Conservation (phyloP, 2,329 filamentous ascomycete genomes). For the Penicillium sp. region DNA sequence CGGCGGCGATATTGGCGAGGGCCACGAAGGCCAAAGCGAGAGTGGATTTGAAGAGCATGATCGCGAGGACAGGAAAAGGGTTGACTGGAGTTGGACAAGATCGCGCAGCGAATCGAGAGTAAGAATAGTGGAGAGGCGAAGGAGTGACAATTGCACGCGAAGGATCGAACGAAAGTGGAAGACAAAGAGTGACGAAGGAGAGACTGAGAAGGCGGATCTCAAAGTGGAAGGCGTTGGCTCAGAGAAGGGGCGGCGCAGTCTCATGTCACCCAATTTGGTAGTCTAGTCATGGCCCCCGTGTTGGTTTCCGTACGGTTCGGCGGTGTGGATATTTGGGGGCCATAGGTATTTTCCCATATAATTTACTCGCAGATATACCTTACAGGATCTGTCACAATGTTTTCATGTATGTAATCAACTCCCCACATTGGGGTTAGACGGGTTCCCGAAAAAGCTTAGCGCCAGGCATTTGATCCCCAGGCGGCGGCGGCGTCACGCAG, state of each 20-base stretch:
- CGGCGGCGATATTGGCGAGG: constrained; percentile 39
- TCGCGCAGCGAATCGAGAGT: constrained; percentile 19
- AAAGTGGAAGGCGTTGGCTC: constrained; percentile 16
- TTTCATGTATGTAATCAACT: too few species aligned
- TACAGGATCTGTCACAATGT: too few species aligned
- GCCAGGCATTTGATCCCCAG: constrained; percentile 7
- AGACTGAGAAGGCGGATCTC: constrained; percentile 11
- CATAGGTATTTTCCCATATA: too few species aligned
- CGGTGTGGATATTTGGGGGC: too few species aligned
- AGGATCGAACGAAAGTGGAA: constrained; percentile 15
- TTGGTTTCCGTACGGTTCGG: too few species aligned
- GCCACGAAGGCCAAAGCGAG: constrained; percentile 43
- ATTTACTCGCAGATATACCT: too few species aligned
- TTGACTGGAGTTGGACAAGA: constrained; percentile 9
- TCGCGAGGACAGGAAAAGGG: constrained; percentile 7
- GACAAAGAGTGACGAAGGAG: constrained; percentile 22
- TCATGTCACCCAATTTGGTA: constrained; percentile 9
- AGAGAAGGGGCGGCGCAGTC: constrained; percentile 6
- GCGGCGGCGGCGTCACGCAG: not conserved
- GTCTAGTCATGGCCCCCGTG: not conserved
- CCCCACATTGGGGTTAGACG: constrained; percentile 5
- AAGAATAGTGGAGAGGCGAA: constrained; percentile 16
- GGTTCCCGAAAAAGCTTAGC: constrained; percentile 5
- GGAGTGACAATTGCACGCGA: constrained; percentile 19
- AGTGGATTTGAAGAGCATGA: constrained; percentile 44